Evolutionary conservation across 2,329 filamentous ascomycete species (phyloP), one percentile per base, ranked within the genome.

Genomic region (Cladosporium sp.): DNA sequence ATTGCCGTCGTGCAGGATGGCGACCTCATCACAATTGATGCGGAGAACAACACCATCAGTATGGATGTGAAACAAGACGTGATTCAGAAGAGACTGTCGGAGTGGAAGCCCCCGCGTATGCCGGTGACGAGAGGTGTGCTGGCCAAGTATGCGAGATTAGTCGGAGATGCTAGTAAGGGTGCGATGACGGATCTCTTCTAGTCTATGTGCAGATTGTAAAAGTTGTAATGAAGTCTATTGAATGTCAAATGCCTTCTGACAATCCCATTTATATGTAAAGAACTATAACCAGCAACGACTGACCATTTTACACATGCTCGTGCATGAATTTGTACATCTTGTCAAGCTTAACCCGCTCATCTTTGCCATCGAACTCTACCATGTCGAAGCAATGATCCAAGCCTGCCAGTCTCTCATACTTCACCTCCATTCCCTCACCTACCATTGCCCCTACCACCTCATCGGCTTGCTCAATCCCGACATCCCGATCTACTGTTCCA

Each of bases 161-260:
- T 97, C 0, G 87, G 90, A 1, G 91, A 96, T 79, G 92, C 92
- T 9, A 92, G 86, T 68, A 87, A 92, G 63, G 92, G 92, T 4
- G 90, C 90, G 8, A 86, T 95, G 72, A 95, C 91, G 37, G 91
- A 95, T 74, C 67, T 85, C 53, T 87, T 84, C 55, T 82, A 49
- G 61, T 7, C 16, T 35, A 3, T 4, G 1, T 35, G 5, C 3
- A 9, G 4, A 14, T 38, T 14, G 35, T 2, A 38, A 18, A 38
- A 3, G 35, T 38, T 18, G n/a, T 1, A 28, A 5, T 7, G 22
- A 7, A 28, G 22, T 28, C 0, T 28, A 28, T 28, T 28, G 22
- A 7, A 28, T 28, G 22, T 4, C 22, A 28, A 28, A 5, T 28
- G 22, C 7, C 22, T 28, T 28, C 22, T 28, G 22, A 7, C 7